These are phyloP conservation scores for Talaromyces adpressus DNA, from an alignment of 495 filamentous ascomycete species.

Conservation along the genomic window DNA sequence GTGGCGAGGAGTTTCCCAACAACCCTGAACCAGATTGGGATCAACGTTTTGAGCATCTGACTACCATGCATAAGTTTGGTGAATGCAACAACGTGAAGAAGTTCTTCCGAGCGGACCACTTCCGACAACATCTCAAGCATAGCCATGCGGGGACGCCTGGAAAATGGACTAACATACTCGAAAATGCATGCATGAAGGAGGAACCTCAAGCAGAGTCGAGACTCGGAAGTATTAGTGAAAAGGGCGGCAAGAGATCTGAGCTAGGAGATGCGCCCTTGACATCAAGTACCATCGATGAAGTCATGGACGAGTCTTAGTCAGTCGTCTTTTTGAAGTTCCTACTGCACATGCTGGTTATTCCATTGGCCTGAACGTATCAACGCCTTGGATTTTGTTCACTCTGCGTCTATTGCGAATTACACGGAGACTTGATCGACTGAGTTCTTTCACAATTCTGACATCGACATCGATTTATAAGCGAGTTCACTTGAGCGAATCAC, in stretches of 20 bases:
- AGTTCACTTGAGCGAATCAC: not conserved
- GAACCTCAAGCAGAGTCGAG: conserved; percentile 50
- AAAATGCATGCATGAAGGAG: conserved; percentile 95
- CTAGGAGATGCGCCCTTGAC: conserved; percentile 16
- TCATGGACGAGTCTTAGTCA: conserved; percentile 8
- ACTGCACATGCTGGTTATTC: too few species aligned
- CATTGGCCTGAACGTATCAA: not conserved
- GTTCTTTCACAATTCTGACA: not conserved
- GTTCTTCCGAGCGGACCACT: conserved; percentile 96
- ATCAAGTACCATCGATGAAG: conserved; percentile 32
- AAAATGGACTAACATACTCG: conserved; percentile 98
- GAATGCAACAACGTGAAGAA: conserved; percentile 99
- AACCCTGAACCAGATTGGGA: conserved; percentile 73
- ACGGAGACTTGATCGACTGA: not conserved
- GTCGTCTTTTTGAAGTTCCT: too few species aligned
- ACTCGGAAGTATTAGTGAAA: conserved; percentile 12
- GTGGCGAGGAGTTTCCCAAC: conserved; percentile 85
- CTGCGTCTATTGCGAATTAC: not conserved
- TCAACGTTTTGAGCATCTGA: conserved; percentile 74
- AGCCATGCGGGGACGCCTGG: conserved; percentile 95
- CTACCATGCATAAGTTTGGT: conserved; percentile 88
- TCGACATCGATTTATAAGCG: not conserved
- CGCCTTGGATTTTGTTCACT: not conserved
- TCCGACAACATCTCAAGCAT: conserved; percentile 96
- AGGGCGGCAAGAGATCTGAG: conserved; percentile 11